Evolutionary conservation across 2,329 filamentous ascomycete genomes (phyloP), one percentile per base, ranked within the genome.

Genomic region (Arthroderma sp.): DNA sequence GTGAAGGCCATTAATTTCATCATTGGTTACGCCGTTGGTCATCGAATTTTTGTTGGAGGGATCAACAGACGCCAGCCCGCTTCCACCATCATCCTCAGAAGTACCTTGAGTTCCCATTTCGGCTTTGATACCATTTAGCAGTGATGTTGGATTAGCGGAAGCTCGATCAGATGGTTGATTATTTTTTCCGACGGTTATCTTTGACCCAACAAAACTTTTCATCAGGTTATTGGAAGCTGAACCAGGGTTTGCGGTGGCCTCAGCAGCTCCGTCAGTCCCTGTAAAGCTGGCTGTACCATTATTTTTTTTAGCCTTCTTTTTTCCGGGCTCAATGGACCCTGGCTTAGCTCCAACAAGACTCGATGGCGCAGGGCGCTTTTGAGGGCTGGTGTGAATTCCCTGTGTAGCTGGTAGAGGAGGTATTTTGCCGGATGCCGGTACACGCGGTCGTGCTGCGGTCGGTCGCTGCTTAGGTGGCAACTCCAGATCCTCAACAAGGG

Each of bases 401-500:
- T 47, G 44, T 27, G 36, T 22, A 10, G 48, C 11, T 15, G 58
- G 54, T 29, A 57, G 55, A 1, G 62, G 58, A 5, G 58, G 61
- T 32, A 70, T 70, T 50, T 69, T 69, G 39, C 67, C 67, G 15
- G 65, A 67, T 29, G 66, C 66, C 28, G 67, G 67, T 37, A 70
- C 59, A 50, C 67, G 61, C 27, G 67, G 63, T 29, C 66, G 60
- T 34, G 61, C 55, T 38, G 65, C 61, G 48, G 62, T 67, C 15
- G 65, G 67, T 37, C 86, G 75, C 66, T 98, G 91, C 66, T 98
- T 98, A 45, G 82, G 77, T 10, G 93, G 91, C 27, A 98, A 70
- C 54, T 98, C 89, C 58, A 96, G 86, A 65, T 98, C 91, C 68
- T 98, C 91, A 43, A 94, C 71, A 52, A 98, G 73, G 37, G 86